Base-by-base conservation (phyloP, 148 eudicot genomes). In the Cornus kousa region DNA sequence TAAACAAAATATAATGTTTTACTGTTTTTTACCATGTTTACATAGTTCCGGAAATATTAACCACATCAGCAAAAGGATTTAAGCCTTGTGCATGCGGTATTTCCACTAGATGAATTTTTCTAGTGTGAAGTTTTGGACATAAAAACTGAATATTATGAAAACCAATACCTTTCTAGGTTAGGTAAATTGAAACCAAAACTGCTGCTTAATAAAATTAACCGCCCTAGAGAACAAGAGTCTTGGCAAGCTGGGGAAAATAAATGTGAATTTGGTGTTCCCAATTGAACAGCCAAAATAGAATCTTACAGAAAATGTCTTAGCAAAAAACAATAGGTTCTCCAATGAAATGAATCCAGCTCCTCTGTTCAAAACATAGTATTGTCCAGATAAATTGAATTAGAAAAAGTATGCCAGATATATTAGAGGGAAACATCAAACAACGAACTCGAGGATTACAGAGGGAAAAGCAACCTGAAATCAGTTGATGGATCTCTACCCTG, bases 311-410 rank as follows among this genome's bases (percentile, higher is more conserved):
- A 88, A 94, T 37, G 93, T 94, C 81, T 90, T 94, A 71, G 97
- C 94, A 71, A 94, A 94, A 82, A 92, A 94, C 80, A 94, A 73
- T 78, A 94, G 85, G 80, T 94, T 94, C 84, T 94, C 98, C 89
- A 94, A 82, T 53, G 98, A 92, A 50, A 92, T 90, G 87, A 90
- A 94, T 79, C 98, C 98, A 81, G 97, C 97, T 81, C 98, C 98
- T 82, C 97, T 94, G 92, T 71, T 73, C 80, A 82, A 78, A 67
- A 77, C n/a, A 67, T 53, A 81, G 78, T 20, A 81, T 69, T 40
- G 70, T 60, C 40, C 77, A 50, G 24, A 39, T 69, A 48, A 79
- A 70, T 71, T 39, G 17, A 17, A 4, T 46, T 6, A 53, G 43
- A 67, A 22, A 7, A 66, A 31, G 8, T 12, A 53, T 28, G n/a